Percentiles rank a stretch among this genome's conserved stretches.
Conservation (phyloP, 495 filamentous ascomycete genomes). For the Neurospora sp. region DNA sequence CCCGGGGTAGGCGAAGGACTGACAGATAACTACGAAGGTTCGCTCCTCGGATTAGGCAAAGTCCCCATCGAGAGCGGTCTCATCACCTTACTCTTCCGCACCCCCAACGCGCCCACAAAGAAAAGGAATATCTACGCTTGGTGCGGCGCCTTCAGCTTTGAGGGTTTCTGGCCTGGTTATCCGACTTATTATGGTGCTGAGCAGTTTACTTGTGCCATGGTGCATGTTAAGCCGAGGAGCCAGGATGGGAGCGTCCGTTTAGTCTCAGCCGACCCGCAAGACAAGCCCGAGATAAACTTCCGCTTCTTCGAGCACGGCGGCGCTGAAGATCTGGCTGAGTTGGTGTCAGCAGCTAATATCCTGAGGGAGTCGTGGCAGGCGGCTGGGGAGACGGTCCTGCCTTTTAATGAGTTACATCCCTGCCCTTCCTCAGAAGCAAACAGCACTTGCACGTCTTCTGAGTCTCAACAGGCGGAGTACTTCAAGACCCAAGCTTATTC, state of each 20-base stretch:
- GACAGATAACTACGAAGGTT: constrained; percentile 45
- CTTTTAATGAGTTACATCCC: constrained; percentile 33
- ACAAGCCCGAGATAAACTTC: constrained; percentile 46
- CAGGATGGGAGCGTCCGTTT: constrained; percentile 43
- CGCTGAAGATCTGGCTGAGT: constrained; percentile 35
- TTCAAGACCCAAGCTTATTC: constrained; percentile 41
- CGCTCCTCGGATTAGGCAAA: constrained; percentile 23
- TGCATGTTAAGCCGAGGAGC: constrained; percentile 40
- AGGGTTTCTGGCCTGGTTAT: constrained; percentile 41
- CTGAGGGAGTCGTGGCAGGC: constrained; percentile 33
- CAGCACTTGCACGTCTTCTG: too few relatives aligned
- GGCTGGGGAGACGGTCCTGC: constrained; percentile 22
- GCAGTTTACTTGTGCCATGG: constrained; percentile 33
- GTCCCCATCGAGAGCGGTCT: constrained; percentile 21
- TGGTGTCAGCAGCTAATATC: constrained; percentile 40
- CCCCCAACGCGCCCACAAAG: constrained; percentile 28
- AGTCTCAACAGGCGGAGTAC: constrained; percentile 30
- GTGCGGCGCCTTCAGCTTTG: constrained; percentile 36
- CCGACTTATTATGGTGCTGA: constrained; percentile 31
- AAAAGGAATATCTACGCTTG: constrained; percentile 37
- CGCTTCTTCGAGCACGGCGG: constrained; percentile 40
- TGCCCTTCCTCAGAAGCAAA: too few relatives aligned
- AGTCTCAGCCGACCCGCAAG: constrained; percentile 40
- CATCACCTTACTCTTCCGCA: constrained; percentile 31
- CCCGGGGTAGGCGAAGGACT: constrained; percentile 52